Conservation (phyloP, 768 basidiomycete genomes). For the Termitomyces sp. region DNA sequence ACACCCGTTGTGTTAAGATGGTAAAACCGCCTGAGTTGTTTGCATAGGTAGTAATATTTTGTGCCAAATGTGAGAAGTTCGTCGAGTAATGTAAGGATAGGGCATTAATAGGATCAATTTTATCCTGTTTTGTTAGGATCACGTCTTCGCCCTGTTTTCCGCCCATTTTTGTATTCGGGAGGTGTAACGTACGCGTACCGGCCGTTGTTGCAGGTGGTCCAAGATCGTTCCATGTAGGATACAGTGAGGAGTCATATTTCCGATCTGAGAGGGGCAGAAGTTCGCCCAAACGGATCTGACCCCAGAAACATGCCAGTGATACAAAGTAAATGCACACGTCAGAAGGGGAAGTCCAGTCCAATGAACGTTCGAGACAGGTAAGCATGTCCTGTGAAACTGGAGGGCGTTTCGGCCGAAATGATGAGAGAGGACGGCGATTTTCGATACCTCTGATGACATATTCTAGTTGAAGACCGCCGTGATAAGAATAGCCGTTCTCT, state of each 20-base stretch:
- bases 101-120: constrained; percentile 18
- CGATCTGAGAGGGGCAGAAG: constrained; percentile 15
- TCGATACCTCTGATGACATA: constrained; percentile 21
- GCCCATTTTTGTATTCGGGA: constrained; percentile 24
- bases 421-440: constrained; percentile 20
- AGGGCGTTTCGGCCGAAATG: neutral
- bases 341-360: constrained; percentile 4
- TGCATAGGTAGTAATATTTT: neutral
- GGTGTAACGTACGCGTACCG: constrained; percentile 15
- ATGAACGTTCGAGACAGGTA: constrained; percentile 9
- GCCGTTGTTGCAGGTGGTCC: neutral
- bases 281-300: constrained; percentile 28
- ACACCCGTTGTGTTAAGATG: neutral
- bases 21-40: neutral
- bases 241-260: neutral
- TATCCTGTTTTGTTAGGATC: constrained; percentile 8
- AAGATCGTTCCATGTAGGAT: constrained; percentile 4
- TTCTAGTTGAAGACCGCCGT: constrained; percentile 12
- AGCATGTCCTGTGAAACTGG: constrained; percentile 21
- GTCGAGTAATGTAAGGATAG: constrained; percentile 11
- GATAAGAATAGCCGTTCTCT: constrained; percentile 20
- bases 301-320: constrained; percentile 28
- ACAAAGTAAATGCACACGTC: constrained; percentile 20
- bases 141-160: constrained; percentile 16
- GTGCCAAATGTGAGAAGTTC: constrained; percentile 11